Base-by-base conservation (phyloP, 1,284 basidiomycete genomes). In the Takashimella tepidaria region DNA sequence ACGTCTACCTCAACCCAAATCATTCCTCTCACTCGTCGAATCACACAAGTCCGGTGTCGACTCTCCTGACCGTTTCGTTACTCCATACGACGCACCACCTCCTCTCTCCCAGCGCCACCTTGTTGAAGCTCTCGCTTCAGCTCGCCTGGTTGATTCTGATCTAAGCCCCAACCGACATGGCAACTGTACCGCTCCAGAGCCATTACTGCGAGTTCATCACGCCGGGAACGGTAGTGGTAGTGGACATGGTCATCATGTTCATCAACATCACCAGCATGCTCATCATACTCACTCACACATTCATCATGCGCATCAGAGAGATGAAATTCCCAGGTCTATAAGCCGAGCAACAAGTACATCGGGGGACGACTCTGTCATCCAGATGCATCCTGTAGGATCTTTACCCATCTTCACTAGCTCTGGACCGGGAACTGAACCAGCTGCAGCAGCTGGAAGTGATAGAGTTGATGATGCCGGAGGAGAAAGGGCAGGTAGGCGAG, bases 31-130 rank as follows among this genome's bases (percentile, higher is more conserved):
- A 23, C 40, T 44, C 25, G 44, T 42, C 25, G 53, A 49, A 4
- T 26, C 25, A 3, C 47, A 56, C 44, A 61, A 64, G 51, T 68
- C 64, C 0, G 76, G 89, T 37, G 82, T 91, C 24, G 83, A 87
- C 61, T 85, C 87, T 5, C 89, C 89, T 0, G 83, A 82, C 68
- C 82, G 89, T 41, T 92, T 84, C 69, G 83, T 80, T n/a, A 81
- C 80, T n/a, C 81, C 81, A 2, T 77, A 80, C 45, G 81, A 83
- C 26, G 83, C 81, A 56, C 82, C 84, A 5, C 83, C 82, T 1
- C 70, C 75, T 41, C 56, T 81, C 13, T 81, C 79, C 4, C 77
- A 82, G 50, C 66, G 74, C 3, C 73, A 75, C 53, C 57, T 76
- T 25, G 60, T 73, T 1, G 67, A 70, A 26, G 68, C 67, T 25